Evolutionary conservation across 345 rosid species (phyloP).

Genomic region (Gossypioides kirkii): DNA sequence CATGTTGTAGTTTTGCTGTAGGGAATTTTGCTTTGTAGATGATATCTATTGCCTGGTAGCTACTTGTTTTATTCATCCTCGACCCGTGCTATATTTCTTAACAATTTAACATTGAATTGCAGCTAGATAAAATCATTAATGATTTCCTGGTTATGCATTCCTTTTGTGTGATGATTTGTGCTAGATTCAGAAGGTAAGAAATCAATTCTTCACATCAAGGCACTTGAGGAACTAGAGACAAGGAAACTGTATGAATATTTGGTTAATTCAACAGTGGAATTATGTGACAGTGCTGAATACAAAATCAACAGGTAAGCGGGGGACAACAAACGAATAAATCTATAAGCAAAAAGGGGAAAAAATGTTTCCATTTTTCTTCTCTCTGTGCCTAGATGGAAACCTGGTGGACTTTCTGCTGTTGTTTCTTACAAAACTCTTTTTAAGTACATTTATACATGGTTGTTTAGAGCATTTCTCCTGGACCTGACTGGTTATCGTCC

Average conservation of each 20-base stretch:
- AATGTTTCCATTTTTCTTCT: neutral
- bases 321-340: conserved; percentile 25
- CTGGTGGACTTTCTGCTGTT: conserved; percentile 15
- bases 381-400: conserved; percentile 13
- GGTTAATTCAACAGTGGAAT: conserved; percentile 17
- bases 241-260: conserved; percentile 10
- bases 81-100: neutral
- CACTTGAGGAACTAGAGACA: neutral
- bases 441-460: conserved; percentile 14
- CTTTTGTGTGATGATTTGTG: neutral
- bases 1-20: neutral
- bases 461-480: neutral
- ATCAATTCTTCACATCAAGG: neutral
- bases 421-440: conserved; percentile 25
- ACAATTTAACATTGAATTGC: neutral
- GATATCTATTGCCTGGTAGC: neutral
- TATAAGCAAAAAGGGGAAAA: conserved; percentile 21
- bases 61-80: neutral
- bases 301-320: conserved; percentile 10
- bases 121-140: neutral
- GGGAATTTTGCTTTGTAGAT: neutral
- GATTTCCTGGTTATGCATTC: neutral
- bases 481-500: conserved; percentile 13
- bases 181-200: neutral
- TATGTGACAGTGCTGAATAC: conserved; percentile 15